Evolutionary conservation across 1,139 yeast genomes (phyloP).

Genomic region (Debaryomyces sp.): DNA sequence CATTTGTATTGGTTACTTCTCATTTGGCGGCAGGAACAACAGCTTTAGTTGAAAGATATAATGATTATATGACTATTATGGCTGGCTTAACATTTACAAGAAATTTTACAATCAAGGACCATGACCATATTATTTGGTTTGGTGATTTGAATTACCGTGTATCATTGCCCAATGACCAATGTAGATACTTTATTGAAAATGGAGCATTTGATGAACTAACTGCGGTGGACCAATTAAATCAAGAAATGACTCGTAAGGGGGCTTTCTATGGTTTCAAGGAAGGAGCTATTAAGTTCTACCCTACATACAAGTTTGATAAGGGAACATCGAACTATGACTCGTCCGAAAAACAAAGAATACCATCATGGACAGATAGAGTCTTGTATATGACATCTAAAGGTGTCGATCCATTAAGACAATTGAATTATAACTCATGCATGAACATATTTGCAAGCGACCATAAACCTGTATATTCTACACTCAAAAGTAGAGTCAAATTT

Average conservation of each 20-base stretch:
- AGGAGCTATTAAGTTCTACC: constrained; percentile 70
- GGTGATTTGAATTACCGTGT: constrained; percentile 96
- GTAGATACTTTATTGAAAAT: constrained; percentile 55
- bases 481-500: constrained; percentile 62
- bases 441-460: constrained; percentile 79
- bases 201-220: constrained; percentile 55
- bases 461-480: constrained; percentile 85
- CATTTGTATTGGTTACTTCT: constrained; percentile 82
- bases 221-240: constrained; percentile 78
- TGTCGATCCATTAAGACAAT: constrained; percentile 57
- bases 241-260: constrained; percentile 72
- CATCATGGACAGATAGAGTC: constrained; percentile 97
- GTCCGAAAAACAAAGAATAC: constrained; percentile 88
- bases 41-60: constrained; percentile 84
- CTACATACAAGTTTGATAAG: constrained; percentile 93
- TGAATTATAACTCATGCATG: constrained; percentile 61
- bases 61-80: constrained; percentile 80
- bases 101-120: constrained; percentile 70
- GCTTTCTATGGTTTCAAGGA: constrained; percentile 88
- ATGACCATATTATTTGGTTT: constrained; percentile 88
- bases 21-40: constrained; percentile 93
- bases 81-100: constrained; percentile 78
- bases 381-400: constrained; percentile 44
- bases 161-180: constrained; percentile 72
- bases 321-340: constrained; percentile 85